Base-by-base conservation (phyloP, 441 rosid genomes). In the Mallotus repandus region DNA sequence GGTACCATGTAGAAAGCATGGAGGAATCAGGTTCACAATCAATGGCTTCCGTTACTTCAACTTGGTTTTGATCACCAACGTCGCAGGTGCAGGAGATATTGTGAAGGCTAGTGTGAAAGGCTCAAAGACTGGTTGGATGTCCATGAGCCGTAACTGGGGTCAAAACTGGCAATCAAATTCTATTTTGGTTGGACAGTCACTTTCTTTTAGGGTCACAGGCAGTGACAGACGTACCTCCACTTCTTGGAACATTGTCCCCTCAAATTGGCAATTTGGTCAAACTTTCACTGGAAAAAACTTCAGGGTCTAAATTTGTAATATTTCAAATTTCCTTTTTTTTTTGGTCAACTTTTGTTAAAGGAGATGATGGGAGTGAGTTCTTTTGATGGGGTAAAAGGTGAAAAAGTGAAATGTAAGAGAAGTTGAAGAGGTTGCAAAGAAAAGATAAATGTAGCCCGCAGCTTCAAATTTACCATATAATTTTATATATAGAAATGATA, bases 21-120 rank as follows among this genome's bases (percentile, higher is more conserved):
- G 86, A 35, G 87, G 89, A 10, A 84, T 86, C 66, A 84, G 89
- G 81, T 82, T 84, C 80, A 80, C 84, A 5, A 82, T 86, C 49
- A 84, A 86, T 73, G 89, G 89, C 1, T 77, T 76, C 81, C 83
- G 79, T 55, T 84, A 81, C 83, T 86, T 86, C 84, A 81, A 86
- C 77, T 53, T 86, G 80, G 86, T 86, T 12, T 45, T 86, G 70
- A 78, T 86, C 78, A 77, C 84, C 74, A 86, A 86, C 80, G 89
- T 86, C 0, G 89, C 89, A 11, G 89, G 89, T n/a, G 88, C 89
- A 6, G 89, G 89, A 14, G 85, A 86, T 62, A 61, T 86, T 2
- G 79, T 73, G 69, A 83, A 69, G 80, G 89, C 76, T 54, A 79
- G 83, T 56, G 79, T 86, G 21, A 86, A 84, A 38, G 88, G 88